Base-by-base conservation (phyloP, 352 stramenopile species). In the Peronospora destructor region DNA sequence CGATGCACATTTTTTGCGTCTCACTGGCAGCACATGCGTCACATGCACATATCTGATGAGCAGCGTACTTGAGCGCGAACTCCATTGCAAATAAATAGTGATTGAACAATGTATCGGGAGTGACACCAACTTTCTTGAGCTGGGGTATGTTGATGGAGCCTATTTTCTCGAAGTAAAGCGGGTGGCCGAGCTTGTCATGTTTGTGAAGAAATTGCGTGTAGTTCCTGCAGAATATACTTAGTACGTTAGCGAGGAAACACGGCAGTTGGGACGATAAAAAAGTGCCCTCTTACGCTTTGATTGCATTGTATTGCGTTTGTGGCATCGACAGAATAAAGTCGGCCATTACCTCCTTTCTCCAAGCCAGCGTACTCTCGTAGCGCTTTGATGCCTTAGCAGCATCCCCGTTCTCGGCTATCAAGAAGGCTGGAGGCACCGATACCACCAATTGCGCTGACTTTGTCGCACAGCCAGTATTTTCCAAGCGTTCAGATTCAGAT, bases 71-170 rank as follows among this genome's bases (percentile, higher is more conserved):
- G 44, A 92, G 46, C 6, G 76, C 78, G 53, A 90, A 92, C 66
- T 94, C 81, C 65, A 89, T 91, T 16, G 73, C 59, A 43, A 91
- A 90, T 46, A 91, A 66, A 61, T 91, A 92, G 48, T 94, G 79
- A n/a, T 58, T 64, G 40, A 92, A 84, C 3, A 94, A 61, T 23
- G 82, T 71, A n/a, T 90, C 76, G 28, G 71, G 64, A 0, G 64
- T 68, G 36, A 92, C 59, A 30, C 76, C 75, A 50, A 59, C 66
- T 39, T 85, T 84, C 58, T 85, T 76, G 4, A 95, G 62, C 40
- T 83, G 65, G 43, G 79, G 74, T 2, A 94, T 82, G 59, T 93
- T 87, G 54, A 94, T 92, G 7, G 57, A 73, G 12, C 75, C 79
- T 25, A 91, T 71, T 46, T 91, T 87, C 50, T 93, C 74, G 30